A percentile compares a stretch with the other conserved stretches of the same genome.
Evolutionary conservation across 2,329 filamentous ascomycete species (phyloP).

Genomic region (Dactylellina leptospora): DNA sequence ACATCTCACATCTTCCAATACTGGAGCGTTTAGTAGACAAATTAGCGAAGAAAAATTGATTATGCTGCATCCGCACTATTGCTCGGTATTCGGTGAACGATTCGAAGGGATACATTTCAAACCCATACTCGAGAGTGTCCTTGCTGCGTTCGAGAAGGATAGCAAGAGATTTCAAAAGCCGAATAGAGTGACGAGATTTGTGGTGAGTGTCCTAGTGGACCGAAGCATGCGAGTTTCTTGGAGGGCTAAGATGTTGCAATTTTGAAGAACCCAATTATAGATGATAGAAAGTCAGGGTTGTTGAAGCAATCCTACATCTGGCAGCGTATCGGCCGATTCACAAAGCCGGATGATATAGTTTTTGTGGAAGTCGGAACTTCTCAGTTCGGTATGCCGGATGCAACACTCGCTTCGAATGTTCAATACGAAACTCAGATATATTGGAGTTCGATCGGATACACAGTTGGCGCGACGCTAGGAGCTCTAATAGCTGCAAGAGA

Average conservation of each 20-base stretch:
- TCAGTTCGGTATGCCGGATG: conserved; percentile 66
- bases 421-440: conserved; percentile 66
- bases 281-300: conserved; percentile 61
- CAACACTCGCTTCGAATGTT: conserved; percentile 64
- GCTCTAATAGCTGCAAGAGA: conserved; percentile 67
- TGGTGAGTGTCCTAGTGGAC: conserved; percentile 46
- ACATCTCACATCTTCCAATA: conserved; percentile 48
- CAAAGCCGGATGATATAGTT: conserved; percentile 60
- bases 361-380: conserved; percentile 67
- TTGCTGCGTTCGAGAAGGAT: conserved; percentile 55
- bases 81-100: conserved; percentile 55
- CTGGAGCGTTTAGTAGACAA: conserved; percentile 40
- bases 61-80: conserved; percentile 52
- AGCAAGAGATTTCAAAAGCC: conserved; percentile 38
- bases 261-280: conserved; percentile 36
- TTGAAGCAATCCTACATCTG: conserved; percentile 58
- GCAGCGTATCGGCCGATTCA: conserved; percentile 57
- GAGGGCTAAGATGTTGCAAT: not conserved
- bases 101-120: conserved; percentile 54
- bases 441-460: conserved; percentile 71
- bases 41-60: conserved; percentile 46
- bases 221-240: no score
- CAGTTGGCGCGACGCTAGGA: conserved; percentile 68
- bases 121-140: conserved; percentile 27
- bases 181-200: conserved; percentile 21